Conservation (phyloP, 352 stramenopile species). For the Phytophthora pistaciae region DNA sequence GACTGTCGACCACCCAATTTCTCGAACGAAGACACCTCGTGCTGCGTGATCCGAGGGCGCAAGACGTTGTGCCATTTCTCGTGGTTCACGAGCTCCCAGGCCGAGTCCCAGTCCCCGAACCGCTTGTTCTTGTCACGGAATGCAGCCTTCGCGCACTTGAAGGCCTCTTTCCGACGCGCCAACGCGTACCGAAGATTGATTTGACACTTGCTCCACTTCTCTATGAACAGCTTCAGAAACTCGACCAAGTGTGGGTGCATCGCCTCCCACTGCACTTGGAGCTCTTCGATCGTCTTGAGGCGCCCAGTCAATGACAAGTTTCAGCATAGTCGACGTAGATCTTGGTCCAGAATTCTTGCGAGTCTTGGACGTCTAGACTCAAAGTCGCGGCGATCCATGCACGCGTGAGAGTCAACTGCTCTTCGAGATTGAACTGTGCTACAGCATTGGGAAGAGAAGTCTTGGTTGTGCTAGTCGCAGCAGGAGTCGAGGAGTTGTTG, state of each 20-base stretch:
- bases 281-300: neutral
- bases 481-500: neutral
- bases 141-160: neutral
- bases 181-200: neutral
- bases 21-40: no score
- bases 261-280: neutral
- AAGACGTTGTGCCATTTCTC: neutral
- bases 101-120: slow-evolving; percentile 10
- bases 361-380: neutral
- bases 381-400: neutral
- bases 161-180: neutral
- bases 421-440: neutral
- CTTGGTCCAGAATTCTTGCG: neutral
- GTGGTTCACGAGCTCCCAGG: slow-evolving; percentile 14
- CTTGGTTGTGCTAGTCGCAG: neutral
- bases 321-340: neutral
- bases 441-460: no score
- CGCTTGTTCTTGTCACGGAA: neutral
- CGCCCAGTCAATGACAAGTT: neutral
- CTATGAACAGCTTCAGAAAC: neutral
- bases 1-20: no score
- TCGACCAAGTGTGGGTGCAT: neutral
- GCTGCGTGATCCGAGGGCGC: no score
- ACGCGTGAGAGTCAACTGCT: neutral
- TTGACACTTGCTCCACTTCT: neutral